Percentiles rank a stretch among this genome's conserved stretches.
phyloP scores from a whole-genome alignment of 2,329 filamentous ascomycete species.

The Neopestalotiopsis clavispora region DNA sequence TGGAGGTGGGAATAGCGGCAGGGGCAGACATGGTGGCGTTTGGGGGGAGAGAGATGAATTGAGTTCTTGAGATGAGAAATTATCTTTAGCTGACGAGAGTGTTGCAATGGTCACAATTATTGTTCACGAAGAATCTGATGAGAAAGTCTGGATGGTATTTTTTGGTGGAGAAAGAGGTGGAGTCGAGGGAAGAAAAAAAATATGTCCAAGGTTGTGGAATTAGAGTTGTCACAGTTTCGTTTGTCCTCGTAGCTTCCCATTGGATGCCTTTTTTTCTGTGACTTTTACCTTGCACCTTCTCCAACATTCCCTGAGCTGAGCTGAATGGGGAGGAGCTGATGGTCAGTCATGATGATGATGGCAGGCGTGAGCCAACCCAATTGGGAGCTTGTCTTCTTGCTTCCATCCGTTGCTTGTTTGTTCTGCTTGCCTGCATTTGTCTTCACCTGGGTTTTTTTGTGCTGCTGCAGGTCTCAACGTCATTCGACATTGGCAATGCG shows the following conservation, averaged over 20 bases:
- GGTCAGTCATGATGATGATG: background rate
- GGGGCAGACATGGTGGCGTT: conserved; percentile 37
- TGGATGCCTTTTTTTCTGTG: background rate
- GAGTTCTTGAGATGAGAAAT: background rate
- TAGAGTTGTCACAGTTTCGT: conserved; percentile 1
- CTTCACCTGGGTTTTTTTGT: background rate
- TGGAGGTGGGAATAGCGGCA: conserved; percentile 64
- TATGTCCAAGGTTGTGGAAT: background rate
- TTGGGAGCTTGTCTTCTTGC: background rate
- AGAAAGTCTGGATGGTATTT: background rate
- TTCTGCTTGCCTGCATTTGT: no score
- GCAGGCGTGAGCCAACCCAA: no score
- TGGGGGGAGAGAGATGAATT: conserved; percentile 6
- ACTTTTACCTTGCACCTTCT: background rate
- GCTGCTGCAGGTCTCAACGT: background rate
- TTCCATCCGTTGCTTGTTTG: background rate
- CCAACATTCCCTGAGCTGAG: background rate
- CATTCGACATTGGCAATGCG: conserved; percentile 2
- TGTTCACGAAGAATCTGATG: background rate
- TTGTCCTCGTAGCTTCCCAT: background rate
- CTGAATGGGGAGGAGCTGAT: background rate
- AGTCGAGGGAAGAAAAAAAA: conserved; percentile 1
- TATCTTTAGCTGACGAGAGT: background rate
- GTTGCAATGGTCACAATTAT: background rate
- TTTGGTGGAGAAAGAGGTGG: background rate